Evolutionary conservation across 192 early-diverging fungal species (phyloP).

Genomic region (Coemansia sp.): DNA sequence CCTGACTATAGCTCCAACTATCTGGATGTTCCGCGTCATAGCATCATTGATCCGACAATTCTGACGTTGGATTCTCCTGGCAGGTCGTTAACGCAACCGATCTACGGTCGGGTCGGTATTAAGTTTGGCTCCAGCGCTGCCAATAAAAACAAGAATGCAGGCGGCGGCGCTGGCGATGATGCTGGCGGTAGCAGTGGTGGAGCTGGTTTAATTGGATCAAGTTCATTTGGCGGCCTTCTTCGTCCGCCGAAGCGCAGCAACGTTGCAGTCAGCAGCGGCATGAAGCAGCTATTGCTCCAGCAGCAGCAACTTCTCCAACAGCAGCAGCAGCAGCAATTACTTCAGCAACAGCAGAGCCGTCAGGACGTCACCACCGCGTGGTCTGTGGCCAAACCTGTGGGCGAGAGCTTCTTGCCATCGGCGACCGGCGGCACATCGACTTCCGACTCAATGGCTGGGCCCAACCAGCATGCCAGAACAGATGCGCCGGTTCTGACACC

Average conservation of each 20-base stretch:
- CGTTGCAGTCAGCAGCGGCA: background rate
- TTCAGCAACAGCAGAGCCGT: background rate
- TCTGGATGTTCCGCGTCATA: conserved; percentile 48
- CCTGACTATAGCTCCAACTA: conserved; percentile 21
- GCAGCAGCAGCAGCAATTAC: background rate
- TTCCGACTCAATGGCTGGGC: background rate
- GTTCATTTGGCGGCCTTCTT: background rate
- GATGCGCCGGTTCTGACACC: background rate
- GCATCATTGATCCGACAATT: conserved; percentile 55
- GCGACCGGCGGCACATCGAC: background rate
- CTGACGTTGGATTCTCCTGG: conserved; percentile 47
- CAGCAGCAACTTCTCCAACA: background rate
- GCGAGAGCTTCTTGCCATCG: conserved; percentile 22
- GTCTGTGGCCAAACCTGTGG: conserved; percentile 40
- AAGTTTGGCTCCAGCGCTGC: background rate
- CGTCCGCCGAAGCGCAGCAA: background rate
- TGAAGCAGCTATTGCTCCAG: background rate
- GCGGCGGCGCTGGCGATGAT: background rate
- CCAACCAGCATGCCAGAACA: no score
- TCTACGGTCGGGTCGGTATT: conserved; percentile 13
- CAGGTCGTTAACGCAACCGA: conserved; percentile 10
- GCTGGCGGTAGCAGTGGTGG: background rate
- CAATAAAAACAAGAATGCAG: background rate
- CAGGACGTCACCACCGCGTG: conserved; percentile 20
- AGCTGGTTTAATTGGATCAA: background rate